A percentile compares a stretch with the other conserved stretches of the same genome.
phyloP scores from a whole-genome alignment of 208 protist genomes.

The Lotmaria passim region DNA sequence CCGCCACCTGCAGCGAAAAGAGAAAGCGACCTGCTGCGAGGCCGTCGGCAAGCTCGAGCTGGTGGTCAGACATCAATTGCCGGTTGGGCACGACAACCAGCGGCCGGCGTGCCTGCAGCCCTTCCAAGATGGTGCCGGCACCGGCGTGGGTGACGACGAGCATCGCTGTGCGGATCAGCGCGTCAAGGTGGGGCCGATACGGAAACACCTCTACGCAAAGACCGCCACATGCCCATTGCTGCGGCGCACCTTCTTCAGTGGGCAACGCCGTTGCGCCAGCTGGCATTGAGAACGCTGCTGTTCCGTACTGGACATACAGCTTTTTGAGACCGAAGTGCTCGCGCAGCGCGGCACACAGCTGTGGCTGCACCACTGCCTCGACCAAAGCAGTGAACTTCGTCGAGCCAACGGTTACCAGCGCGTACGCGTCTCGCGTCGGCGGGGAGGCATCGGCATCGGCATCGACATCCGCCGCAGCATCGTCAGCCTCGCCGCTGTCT shows the following conservation, averaged over 20 bases:
- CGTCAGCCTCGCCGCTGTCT: background rate
- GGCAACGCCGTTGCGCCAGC: conserved; percentile 1
- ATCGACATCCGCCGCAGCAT: background rate
- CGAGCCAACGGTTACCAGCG: conserved; percentile 90
- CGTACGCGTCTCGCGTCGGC: conserved; percentile 34
- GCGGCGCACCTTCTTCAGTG: background rate
- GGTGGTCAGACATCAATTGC: conserved; percentile 89
- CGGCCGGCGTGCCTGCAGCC: conserved; percentile 59
- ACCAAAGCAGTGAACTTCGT: conserved; percentile 84
- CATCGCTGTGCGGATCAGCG: conserved; percentile 49
- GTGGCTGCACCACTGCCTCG: conserved; percentile 40
- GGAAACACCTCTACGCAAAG: conserved; percentile 75
- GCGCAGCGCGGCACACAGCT: conserved; percentile 45
- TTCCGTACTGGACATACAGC: conserved; percentile 85
- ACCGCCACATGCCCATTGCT: conserved; percentile 33
- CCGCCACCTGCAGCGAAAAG: conserved; percentile 58
- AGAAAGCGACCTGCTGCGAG: conserved; percentile 58
- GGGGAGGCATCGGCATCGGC: background rate
- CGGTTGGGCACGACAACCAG: conserved; percentile 89
- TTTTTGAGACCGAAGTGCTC: conserved; percentile 49
- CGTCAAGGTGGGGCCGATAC: conserved; percentile 64
- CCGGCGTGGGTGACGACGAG: conserved; percentile 91
- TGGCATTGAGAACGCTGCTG: conserved; percentile 17
- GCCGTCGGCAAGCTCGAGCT: conserved; percentile 79
- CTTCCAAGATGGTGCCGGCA: conserved; percentile 92